phyloP scores from a whole-genome alignment of 345 rosid species.

The Corchorus capsularis region DNA sequence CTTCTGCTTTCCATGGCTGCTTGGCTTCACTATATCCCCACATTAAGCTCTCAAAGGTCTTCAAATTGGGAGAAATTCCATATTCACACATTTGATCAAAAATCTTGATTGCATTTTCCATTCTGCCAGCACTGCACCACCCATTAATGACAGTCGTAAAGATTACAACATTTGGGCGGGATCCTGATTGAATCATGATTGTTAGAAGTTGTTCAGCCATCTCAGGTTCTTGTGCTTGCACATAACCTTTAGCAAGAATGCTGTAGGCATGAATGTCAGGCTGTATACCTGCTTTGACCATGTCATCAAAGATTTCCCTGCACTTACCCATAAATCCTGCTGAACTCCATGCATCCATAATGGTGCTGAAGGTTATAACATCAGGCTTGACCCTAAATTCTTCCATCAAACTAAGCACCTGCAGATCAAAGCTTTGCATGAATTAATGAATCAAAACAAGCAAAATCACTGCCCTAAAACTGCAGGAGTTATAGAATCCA shows the following conservation, averaged over 20 bases:
- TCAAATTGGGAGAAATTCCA: constrained; percentile 57
- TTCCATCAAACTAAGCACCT: constrained; percentile 64
- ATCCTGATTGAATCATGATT: constrained; percentile 39
- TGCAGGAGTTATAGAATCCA: background rate
- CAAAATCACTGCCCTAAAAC: background rate
- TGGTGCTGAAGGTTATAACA: constrained; percentile 64
- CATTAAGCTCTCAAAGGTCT: constrained; percentile 58
- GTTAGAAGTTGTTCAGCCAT: constrained; percentile 57
- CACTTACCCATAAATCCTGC: constrained; percentile 70
- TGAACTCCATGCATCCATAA: constrained; percentile 76
- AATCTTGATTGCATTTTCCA: constrained; percentile 52
- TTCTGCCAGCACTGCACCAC: constrained; percentile 56
- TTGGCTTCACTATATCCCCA: constrained; percentile 55
- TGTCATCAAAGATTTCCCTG: constrained; percentile 58
- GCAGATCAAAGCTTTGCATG: constrained; percentile 22
- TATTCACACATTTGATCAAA: constrained; percentile 55
- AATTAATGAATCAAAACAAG: too few species aligned
- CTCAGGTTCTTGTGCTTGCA: constrained; percentile 53
- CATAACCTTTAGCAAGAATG: constrained; percentile 68
- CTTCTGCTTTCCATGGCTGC: constrained; percentile 76
- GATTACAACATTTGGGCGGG: constrained; percentile 52
- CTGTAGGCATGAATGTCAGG: constrained; percentile 61
- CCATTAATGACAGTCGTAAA: constrained; percentile 65
- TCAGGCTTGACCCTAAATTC: constrained; percentile 58
- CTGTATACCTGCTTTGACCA: constrained; percentile 55